phyloP scores from a whole-genome alignment of 441 rosid species.

The Populus hybrid region DNA sequence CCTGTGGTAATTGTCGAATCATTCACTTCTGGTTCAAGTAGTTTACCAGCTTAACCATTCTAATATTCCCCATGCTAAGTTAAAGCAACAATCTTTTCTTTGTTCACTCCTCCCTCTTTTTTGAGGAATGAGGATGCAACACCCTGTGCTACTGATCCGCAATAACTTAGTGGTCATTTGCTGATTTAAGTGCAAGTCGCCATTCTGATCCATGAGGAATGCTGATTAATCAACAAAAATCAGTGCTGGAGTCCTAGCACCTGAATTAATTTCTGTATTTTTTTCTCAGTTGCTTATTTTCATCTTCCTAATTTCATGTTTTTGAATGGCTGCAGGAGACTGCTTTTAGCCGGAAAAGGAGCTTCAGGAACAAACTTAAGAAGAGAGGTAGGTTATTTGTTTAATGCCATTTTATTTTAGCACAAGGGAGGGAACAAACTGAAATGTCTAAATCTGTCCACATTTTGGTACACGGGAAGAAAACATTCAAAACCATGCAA shows the following conservation, averaged over 20 bases:
- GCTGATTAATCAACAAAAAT: not conserved
- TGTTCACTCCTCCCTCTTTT: not conserved
- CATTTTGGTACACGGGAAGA: not conserved
- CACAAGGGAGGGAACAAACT: not conserved
- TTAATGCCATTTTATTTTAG: not conserved
- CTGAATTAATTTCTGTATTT: not conserved
- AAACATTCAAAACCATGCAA: not conserved
- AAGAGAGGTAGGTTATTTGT: constrained; percentile 53
- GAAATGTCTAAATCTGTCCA: not conserved
- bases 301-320: constrained; percentile 10
- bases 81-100: constrained; percentile 4
- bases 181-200: not conserved
- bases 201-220: not conserved
- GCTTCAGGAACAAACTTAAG: constrained; percentile 92
- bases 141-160: not conserved
- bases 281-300: not conserved
- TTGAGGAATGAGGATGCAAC: not conserved
- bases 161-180: not conserved
- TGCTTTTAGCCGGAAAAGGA: constrained; percentile 90
- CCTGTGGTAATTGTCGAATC: constrained; percentile 68
- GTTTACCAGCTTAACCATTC: constrained; percentile 1
- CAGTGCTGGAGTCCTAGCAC: not conserved
- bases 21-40: constrained; percentile 1
- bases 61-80: not conserved
- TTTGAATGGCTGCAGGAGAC: constrained; percentile 56